Evolutionary conservation across 495 filamentous ascomycete species (phyloP).

Genomic region (Aspergillus egyptiacus): DNA sequence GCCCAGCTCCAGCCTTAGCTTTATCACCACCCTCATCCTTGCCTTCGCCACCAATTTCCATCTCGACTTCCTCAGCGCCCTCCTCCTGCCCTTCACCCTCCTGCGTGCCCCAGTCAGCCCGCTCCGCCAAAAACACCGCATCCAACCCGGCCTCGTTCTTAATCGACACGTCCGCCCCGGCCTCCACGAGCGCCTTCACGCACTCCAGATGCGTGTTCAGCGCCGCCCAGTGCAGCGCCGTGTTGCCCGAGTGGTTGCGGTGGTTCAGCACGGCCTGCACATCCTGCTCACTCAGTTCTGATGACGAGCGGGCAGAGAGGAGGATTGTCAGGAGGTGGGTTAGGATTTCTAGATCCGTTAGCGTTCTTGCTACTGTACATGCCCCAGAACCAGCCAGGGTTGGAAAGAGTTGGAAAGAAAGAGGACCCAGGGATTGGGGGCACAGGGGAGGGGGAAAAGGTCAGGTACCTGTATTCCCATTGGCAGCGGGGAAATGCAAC

Average conservation of each 20-base stretch:
- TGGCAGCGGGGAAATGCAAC: conserved; percentile 84
- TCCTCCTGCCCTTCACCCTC: conserved; percentile 6
- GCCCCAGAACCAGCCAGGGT: no score
- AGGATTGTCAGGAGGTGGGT: conserved; percentile 43
- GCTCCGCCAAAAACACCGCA: conserved; percentile 77
- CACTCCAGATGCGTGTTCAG: conserved; percentile 77
- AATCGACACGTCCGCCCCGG: conserved; percentile 66
- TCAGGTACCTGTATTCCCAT: conserved; percentile 68
- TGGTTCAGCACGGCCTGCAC: conserved; percentile 50
- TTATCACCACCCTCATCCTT: conserved; percentile 8
- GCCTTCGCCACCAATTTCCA: conserved; percentile 18
- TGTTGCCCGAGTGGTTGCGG: conserved; percentile 76
- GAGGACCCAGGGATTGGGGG: neutral
- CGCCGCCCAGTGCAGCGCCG: conserved; percentile 85
- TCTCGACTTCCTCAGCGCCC: conserved; percentile 26
- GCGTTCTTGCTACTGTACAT: neutral
- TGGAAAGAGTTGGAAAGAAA: no score
- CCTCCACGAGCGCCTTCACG: conserved; percentile 67
- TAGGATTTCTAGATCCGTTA: conserved; percentile 41
- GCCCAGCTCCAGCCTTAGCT: conserved; percentile 16
- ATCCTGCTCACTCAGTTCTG: neutral
- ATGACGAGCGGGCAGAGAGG: conserved; percentile 15
- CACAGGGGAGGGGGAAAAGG: neutral
- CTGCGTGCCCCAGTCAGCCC: conserved; percentile 41
- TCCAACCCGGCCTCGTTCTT: conserved; percentile 80